Conservation (phyloP, 2,329 filamentous ascomycete genomes). For the Tolypocladium pustulatum region DNA sequence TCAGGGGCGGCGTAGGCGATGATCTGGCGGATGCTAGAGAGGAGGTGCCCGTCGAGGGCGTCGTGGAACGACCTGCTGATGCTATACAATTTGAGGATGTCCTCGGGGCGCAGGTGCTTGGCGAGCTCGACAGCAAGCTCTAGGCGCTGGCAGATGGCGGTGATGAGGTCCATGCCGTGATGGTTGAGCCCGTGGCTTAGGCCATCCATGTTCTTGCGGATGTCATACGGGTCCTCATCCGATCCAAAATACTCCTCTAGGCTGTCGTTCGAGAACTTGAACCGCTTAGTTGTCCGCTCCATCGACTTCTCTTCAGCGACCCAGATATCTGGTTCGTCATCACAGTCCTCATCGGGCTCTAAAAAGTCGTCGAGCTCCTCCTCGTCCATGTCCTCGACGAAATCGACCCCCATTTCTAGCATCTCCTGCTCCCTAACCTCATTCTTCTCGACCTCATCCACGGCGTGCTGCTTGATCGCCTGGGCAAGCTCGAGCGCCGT, state of each 20-base stretch:
- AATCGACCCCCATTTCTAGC: slow-evolving; percentile 2
- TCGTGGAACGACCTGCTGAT: slow-evolving; percentile 53
- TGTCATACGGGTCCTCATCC: slow-evolving; percentile 16
- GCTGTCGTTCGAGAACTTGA: slow-evolving; percentile 17
- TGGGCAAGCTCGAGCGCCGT: slow-evolving; percentile 9
- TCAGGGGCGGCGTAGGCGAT: slow-evolving; percentile 42
- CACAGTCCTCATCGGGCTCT: not conserved
- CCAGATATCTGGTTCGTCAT: not conserved
- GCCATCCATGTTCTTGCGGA: slow-evolving; percentile 5
- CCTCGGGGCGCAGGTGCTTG: slow-evolving; percentile 39
- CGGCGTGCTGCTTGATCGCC: slow-evolving; percentile 11
- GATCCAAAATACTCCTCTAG: slow-evolving; percentile 16
- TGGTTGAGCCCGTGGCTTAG: slow-evolving; percentile 10
- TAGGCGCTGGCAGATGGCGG: slow-evolving; percentile 29
- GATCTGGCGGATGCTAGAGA: slow-evolving; percentile 46
- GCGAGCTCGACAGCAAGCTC: slow-evolving; percentile 46
- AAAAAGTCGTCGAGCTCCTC: slow-evolving; percentile 2
- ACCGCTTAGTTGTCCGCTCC: slow-evolving; percentile 12
- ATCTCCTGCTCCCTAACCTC: slow-evolving; percentile 1
- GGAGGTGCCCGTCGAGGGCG: slow-evolving; percentile 48
- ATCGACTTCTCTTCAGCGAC: slow-evolving; percentile 5
- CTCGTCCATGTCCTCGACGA: slow-evolving; percentile 6
- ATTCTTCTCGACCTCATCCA: slow-evolving; percentile 7
- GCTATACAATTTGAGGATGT: slow-evolving; percentile 54
- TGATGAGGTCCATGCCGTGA: slow-evolving; percentile 30